Evolutionary conservation across 805 yeast genomes (phyloP).

Genomic region (Ogataea polymorpha): DNA sequence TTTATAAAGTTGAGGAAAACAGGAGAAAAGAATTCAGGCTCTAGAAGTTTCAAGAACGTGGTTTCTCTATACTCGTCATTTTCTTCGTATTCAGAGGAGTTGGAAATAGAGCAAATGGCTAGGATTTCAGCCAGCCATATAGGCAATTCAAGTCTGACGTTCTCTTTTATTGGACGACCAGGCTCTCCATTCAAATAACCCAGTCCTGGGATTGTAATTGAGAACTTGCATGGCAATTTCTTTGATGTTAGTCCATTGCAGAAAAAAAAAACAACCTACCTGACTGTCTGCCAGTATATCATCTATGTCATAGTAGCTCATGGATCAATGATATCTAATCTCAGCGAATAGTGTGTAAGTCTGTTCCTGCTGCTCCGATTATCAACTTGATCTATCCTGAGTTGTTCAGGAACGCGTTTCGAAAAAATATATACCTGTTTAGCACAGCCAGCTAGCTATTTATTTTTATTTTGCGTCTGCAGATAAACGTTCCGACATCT

Average conservation of each 20-base stretch:
- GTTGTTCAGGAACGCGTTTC: not conserved
- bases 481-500: too few species aligned
- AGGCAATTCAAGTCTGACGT: constrained; percentile 73
- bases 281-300: constrained; percentile 70
- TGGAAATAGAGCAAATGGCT: constrained; percentile 45
- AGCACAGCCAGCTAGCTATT: not conserved
- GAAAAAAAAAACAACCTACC: constrained; percentile 25
- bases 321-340: not conserved
- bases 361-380: not conserved
- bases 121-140: constrained; percentile 83
- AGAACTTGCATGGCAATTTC: constrained; percentile 77
- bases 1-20: constrained; percentile 80
- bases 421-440: not conserved
- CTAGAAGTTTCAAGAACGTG: constrained; percentile 63
- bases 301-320: constrained; percentile 67
- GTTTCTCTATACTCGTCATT: constrained; percentile 33
- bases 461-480: too few species aligned
- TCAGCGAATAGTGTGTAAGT: too few species aligned
- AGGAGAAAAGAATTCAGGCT: constrained; percentile 65
- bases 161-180: constrained; percentile 54
- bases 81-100: constrained; percentile 28
- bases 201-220: constrained; percentile 76
- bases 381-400: not conserved
- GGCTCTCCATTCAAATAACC: constrained; percentile 84
- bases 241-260: constrained; percentile 14